These are phyloP conservation scores for Kregervanrija delftensis DNA, from an alignment of 805 yeast genomes.

Conservation along the genomic window DNA sequence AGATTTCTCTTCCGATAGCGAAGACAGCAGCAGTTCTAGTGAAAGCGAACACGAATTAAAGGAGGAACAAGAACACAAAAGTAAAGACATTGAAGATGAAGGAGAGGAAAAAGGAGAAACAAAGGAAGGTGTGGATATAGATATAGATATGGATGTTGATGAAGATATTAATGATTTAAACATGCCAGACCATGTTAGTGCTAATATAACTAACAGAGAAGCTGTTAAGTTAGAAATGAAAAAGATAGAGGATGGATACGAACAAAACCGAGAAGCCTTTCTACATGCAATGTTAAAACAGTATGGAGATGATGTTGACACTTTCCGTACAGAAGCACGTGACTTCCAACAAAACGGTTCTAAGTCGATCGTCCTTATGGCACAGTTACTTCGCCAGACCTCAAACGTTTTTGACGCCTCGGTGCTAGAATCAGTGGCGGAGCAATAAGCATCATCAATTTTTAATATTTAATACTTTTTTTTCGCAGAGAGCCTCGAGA, in stretches of 20 bases:
- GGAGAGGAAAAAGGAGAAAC: background rate
- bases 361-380: slow-evolving; percentile 31
- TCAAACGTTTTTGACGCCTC: slow-evolving; percentile 2
- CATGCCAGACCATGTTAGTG: background rate
- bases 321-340: slow-evolving; percentile 47
- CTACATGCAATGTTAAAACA: slow-evolving; percentile 37
- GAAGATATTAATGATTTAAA: background rate
- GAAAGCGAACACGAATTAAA: slow-evolving; percentile 13
- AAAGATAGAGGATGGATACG: no score
- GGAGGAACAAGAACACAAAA: slow-evolving; percentile 8
- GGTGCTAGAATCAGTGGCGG: no score
- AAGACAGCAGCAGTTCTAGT: slow-evolving; percentile 5
- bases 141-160: background rate
- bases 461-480: no score
- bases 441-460: no score
- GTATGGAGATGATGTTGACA: slow-evolving; percentile 57
- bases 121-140: background rate
- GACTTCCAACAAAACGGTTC: slow-evolving; percentile 42
- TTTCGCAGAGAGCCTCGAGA: no score
- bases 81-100: slow-evolving; percentile 2
- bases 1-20: slow-evolving; percentile 47
- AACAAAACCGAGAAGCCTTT: no score
- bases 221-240: no score
- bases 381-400: slow-evolving; percentile 6
- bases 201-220: no score